phyloP scores from a whole-genome alignment of 176 grass and related monocot species.

The Rhynchospora tenuis region DNA sequence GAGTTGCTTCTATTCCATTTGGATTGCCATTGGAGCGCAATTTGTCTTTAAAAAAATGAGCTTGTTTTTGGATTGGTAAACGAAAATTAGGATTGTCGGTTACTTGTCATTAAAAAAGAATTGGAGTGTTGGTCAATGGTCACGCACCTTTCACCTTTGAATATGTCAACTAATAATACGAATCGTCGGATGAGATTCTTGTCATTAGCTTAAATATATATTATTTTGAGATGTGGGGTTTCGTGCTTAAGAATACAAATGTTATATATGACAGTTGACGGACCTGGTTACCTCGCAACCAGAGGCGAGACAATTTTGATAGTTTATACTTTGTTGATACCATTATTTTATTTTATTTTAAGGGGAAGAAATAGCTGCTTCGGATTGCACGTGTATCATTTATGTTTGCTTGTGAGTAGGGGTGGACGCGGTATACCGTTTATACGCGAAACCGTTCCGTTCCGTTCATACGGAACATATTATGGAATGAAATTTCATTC shows the following conservation, averaged over 20 bases:
- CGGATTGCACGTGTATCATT: too few relatives aligned
- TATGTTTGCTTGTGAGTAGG: too few relatives aligned
- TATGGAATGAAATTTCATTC: too few relatives aligned
- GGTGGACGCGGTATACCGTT: too few relatives aligned
- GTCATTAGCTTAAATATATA: background rate
- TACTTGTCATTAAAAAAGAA: background rate
- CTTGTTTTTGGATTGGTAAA: background rate
- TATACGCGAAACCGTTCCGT: too few relatives aligned
- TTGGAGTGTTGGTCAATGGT: background rate
- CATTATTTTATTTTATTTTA: background rate
- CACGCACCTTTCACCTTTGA: background rate
- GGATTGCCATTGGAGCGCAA: background rate
- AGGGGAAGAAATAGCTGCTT: too few relatives aligned
- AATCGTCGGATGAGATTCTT: background rate
- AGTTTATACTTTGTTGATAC: too few relatives aligned
- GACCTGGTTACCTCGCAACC: background rate
- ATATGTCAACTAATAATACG: background rate
- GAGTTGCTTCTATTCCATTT: background rate
- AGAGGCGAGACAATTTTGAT: background rate
- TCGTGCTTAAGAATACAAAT: background rate
- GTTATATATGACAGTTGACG: background rate
- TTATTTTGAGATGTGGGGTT: background rate
- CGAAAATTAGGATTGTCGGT: background rate
- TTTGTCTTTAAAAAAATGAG: background rate
- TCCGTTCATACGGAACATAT: too few relatives aligned